phyloP scores from a whole-genome alignment of 1,284 basidiomycete genomes.

The Ganoderma resinaceum region DNA sequence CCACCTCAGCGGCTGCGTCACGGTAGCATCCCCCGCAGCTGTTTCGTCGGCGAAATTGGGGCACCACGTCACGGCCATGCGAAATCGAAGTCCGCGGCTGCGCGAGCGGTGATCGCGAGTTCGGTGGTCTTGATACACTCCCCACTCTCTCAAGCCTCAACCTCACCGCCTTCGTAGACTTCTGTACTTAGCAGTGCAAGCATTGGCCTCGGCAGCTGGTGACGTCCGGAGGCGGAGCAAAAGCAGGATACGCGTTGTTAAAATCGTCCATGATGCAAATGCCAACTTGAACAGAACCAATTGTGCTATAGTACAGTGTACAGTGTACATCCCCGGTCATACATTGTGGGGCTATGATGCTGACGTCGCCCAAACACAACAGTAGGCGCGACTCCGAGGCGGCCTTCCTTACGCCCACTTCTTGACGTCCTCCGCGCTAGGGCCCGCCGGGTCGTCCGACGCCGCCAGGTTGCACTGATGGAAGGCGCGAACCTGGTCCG shows the following conservation, averaged over 20 bases:
- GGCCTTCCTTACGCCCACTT: slow-evolving; percentile 52
- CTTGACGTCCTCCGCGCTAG: slow-evolving; percentile 66
- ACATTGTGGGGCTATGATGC: neutral
- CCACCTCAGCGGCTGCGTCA: neutral
- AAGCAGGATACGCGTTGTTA: neutral
- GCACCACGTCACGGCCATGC: neutral
- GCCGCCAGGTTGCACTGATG: slow-evolving; percentile 87
- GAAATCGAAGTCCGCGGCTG: neutral
- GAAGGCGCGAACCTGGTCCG: slow-evolving; percentile 78
- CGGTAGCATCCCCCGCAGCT: neutral
- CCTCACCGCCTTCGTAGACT: no score
- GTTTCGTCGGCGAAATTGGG: neutral
- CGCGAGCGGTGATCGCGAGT: neutral
- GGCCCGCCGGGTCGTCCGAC: slow-evolving; percentile 73
- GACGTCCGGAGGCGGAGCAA: neutral
- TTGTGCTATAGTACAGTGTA: neutral
- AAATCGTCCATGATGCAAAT: neutral
- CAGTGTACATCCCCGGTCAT: neutral
- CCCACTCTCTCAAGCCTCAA: no score
- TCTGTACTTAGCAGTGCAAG: neutral
- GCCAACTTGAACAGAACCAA: neutral
- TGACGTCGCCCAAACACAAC: neutral
- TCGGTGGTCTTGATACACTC: neutral
- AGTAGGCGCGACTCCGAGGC: neutral
- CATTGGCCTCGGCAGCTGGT: neutral